Evolutionary conservation across 148 eudicot species (phyloP).

Genomic region (Gaultheria prostrata): DNA sequence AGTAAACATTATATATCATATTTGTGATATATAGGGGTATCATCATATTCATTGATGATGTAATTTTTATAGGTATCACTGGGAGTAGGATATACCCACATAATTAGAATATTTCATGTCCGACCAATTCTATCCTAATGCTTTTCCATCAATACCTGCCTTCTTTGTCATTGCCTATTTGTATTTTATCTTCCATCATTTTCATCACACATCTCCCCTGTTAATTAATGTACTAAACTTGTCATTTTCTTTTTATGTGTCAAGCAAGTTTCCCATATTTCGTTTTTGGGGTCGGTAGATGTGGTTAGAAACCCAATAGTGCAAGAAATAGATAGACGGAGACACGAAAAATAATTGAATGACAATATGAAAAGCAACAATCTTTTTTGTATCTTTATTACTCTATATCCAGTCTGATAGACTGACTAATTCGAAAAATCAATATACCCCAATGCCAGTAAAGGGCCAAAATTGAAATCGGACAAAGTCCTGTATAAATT

Average conservation of each 20-base stretch:
- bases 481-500: neutral
- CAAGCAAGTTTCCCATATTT: neutral
- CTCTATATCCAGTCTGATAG: neutral
- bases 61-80: neutral
- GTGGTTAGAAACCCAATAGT: constrained; percentile 1
- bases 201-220: neutral
- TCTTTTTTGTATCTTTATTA: neutral
- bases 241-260: neutral
- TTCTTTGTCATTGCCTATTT: neutral
- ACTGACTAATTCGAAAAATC: neutral
- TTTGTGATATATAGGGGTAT: neutral
- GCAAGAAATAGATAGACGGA: constrained; percentile 13
- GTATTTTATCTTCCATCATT: constrained; percentile 5
- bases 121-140: neutral
- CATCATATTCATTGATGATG: neutral
- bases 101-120: neutral
- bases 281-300: neutral
- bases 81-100: neutral
- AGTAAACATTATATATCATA: neutral
- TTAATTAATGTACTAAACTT: neutral
- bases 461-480: neutral
- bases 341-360: neutral
- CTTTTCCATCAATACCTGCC: neutral
- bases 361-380: neutral
- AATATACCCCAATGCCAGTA: neutral